phyloP scores from a whole-genome alignment of 352 stramenopile genomes.

The Pythium insidiosum region DNA sequence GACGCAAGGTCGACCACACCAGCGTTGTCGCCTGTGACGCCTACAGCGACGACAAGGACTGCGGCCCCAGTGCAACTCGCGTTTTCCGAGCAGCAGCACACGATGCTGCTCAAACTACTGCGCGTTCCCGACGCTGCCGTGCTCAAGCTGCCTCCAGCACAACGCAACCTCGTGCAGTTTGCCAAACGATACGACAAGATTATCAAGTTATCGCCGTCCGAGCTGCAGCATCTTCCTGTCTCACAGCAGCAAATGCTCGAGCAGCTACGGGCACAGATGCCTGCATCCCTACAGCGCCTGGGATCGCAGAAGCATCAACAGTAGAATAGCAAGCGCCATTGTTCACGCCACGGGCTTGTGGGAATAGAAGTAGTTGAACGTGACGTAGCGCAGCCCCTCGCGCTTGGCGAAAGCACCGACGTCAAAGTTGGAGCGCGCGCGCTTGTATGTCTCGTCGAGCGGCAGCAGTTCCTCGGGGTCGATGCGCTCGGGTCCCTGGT shows the following conservation, averaged over 20 bases:
- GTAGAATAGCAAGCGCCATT: too few species aligned
- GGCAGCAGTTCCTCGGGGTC: slow-evolving; percentile 5
- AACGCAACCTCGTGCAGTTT: slow-evolving; percentile 45
- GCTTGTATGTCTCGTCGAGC: slow-evolving; percentile 11
- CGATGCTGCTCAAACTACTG: slow-evolving; percentile 30
- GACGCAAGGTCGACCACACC: too few species aligned
- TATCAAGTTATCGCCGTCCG: slow-evolving; percentile 17
- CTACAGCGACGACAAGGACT: background rate
- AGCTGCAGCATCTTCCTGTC: slow-evolving; percentile 25
- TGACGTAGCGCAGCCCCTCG: slow-evolving; percentile 23
- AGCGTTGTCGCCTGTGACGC: too few species aligned
- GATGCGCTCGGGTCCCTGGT: slow-evolving; percentile 14
- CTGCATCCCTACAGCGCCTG: slow-evolving; percentile 4
- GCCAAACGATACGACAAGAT: slow-evolving; percentile 45
- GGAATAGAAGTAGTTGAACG: slow-evolving; percentile 36
- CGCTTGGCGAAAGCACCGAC: slow-evolving; percentile 26
- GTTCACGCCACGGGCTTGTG: slow-evolving; percentile 8
- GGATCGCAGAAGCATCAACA: background rate
- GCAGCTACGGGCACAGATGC: slow-evolving; percentile 19
- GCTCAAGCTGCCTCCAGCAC: slow-evolving; percentile 20
- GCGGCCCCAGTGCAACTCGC: too few species aligned
- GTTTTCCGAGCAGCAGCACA: too few species aligned
- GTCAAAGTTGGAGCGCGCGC: slow-evolving; percentile 44
- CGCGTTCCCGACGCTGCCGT: slow-evolving; percentile 25
- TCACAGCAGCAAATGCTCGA: slow-evolving; percentile 33